phyloP scores from a whole-genome alignment of 495 filamentous ascomycete genomes.

The Penicillium steckii region DNA sequence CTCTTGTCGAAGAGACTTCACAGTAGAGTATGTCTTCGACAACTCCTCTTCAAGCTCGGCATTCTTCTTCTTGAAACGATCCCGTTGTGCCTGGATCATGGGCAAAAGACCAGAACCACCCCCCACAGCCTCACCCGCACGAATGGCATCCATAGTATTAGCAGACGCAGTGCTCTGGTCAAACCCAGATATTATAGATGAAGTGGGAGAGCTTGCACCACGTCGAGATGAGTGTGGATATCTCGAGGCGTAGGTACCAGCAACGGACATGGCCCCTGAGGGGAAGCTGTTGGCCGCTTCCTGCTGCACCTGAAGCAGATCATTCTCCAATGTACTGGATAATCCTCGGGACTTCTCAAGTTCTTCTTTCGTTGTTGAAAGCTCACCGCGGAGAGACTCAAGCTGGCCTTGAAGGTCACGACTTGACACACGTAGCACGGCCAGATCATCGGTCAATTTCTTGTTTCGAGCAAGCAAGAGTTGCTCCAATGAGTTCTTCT shows the following conservation, averaged over 20 bases:
- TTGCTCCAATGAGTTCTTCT: slow-evolving; percentile 80
- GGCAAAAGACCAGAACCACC: slow-evolving; percentile 90
- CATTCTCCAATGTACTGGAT: slow-evolving; percentile 87
- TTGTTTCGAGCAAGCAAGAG: slow-evolving; percentile 91
- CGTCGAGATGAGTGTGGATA: slow-evolving; percentile 75
- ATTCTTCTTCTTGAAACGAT: slow-evolving; percentile 97
- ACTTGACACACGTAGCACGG: slow-evolving; percentile 87
- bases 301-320: slow-evolving; percentile 82
- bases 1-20: slow-evolving; percentile 87
- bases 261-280: slow-evolving; percentile 83
- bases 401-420: slow-evolving; percentile 84
- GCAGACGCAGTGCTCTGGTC: slow-evolving; percentile 55
- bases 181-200: slow-evolving; percentile 95
- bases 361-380: slow-evolving; percentile 80
- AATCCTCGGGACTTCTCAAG: slow-evolving; percentile 82
- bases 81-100: slow-evolving; percentile 96
- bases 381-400: slow-evolving; percentile 75
- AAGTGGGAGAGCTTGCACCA: slow-evolving; percentile 81
- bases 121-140: slow-evolving; percentile 69
- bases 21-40: slow-evolving; percentile 73
- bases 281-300: slow-evolving; percentile 81
- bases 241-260: slow-evolving; percentile 84
- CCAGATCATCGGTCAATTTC: slow-evolving; percentile 91
- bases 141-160: slow-evolving; percentile 55
- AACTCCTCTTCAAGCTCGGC: slow-evolving; percentile 88